These are phyloP conservation scores for Hanseniaspora valbyensis DNA, from an alignment of 805 yeast genomes.

Conservation along the genomic window DNA sequence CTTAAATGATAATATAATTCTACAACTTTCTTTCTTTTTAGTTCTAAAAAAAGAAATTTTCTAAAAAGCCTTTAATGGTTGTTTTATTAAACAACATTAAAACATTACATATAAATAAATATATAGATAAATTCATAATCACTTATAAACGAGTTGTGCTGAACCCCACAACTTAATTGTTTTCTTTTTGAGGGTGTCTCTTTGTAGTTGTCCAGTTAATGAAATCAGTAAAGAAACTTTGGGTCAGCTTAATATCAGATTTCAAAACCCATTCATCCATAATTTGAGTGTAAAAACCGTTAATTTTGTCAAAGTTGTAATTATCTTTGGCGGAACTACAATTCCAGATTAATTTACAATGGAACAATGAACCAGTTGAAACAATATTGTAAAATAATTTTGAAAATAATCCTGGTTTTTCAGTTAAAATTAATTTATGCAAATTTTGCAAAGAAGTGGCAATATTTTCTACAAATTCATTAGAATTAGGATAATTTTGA, in stretches of 20 bases:
- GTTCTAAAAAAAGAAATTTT: too few relatives aligned
- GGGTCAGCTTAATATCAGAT: constrained; percentile 37
- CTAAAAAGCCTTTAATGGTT: too few relatives aligned
- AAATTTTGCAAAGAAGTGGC: constrained; percentile 30
- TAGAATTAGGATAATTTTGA: constrained; percentile 14
- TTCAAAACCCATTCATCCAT: constrained; percentile 51
- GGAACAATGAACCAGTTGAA: constrained; percentile 40
- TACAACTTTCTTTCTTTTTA: too few relatives aligned
- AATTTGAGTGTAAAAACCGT: constrained; percentile 45
- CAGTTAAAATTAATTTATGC: constrained; percentile 33
- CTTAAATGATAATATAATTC: too few relatives aligned
- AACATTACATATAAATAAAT: too few relatives aligned
- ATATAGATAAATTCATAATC: too few relatives aligned
- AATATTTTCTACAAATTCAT: constrained; percentile 21
- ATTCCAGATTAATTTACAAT: constrained; percentile 42
- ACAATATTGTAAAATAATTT: constrained; percentile 45
- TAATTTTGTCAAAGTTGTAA: constrained; percentile 31
- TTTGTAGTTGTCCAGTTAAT: constrained; percentile 66
- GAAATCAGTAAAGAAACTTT: constrained; percentile 60
- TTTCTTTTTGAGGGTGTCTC: constrained; percentile 21
- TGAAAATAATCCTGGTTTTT: constrained; percentile 31
- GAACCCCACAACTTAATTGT: not conserved
- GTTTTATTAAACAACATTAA: too few relatives aligned
- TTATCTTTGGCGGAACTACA: constrained; percentile 26
- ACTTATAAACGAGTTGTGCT: too few relatives aligned